Conservation (phyloP, 1,139 yeast species). For the Blastobotrys petasosporus region DNA sequence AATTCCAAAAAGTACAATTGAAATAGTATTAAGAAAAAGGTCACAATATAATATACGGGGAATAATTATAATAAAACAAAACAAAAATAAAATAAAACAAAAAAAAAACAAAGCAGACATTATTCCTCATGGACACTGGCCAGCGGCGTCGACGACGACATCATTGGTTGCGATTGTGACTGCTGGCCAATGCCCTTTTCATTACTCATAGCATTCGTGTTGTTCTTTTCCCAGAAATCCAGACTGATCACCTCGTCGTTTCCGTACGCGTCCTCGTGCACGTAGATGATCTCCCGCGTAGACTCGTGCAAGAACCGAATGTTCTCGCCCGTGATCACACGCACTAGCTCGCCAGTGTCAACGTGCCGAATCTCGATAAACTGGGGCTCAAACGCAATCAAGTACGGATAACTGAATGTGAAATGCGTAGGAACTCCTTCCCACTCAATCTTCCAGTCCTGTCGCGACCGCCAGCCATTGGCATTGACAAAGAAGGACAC, state of each 20-base stretch:
- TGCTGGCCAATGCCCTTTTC: no score
- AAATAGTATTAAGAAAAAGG: no score
- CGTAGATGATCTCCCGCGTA: conserved; percentile 90
- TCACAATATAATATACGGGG: no score
- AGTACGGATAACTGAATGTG: conserved; percentile 89
- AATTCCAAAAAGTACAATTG: no score
- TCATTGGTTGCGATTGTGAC: not conserved
- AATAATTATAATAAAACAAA: no score
- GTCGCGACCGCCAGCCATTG: conserved; percentile 94
- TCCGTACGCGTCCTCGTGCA: conserved; percentile 85
- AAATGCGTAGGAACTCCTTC: conserved; percentile 92
- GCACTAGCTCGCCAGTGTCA: conserved; percentile 74
- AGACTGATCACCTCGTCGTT: conserved; percentile 85
- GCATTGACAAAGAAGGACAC: conserved; percentile 90
- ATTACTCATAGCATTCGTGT: not conserved
- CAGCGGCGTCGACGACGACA: not conserved
- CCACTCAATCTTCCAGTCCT: conserved; percentile 94
- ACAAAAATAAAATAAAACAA: no score
- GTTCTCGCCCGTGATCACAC: conserved; percentile 93
- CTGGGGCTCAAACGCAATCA: conserved; percentile 81
- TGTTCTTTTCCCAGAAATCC: conserved; percentile 62
- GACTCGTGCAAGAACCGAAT: conserved; percentile 82
- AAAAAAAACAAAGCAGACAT: no score
- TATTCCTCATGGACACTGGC: conserved; percentile 9
- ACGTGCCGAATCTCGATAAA: conserved; percentile 91